Percentiles rank a stretch among this genome's conserved stretches.
Evolutionary conservation across 768 basidiomycete species (phyloP).

Genomic region (Termitomyces bulborhizus): DNA sequence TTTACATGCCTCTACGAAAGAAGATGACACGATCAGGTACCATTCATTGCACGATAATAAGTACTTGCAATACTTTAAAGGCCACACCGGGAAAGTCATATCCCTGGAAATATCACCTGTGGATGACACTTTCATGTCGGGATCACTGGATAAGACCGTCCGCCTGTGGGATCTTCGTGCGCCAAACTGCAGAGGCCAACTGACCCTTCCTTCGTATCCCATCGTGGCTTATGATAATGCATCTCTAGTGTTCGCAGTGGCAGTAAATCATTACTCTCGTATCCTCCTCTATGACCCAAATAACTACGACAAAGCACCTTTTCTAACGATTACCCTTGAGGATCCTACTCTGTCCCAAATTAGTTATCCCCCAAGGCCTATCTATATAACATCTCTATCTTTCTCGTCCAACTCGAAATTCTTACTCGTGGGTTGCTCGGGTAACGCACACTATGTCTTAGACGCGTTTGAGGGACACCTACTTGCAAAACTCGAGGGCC

Average conservation of each 20-base stretch:
- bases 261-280: constrained; percentile 73
- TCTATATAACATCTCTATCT: constrained; percentile 84
- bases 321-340: constrained; percentile 74
- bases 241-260: constrained; percentile 83
- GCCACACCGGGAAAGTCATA: constrained; percentile 84
- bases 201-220: constrained; percentile 69
- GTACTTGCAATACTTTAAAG: constrained; percentile 92
- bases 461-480: constrained; percentile 87
- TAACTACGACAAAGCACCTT: constrained; percentile 90
- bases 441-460: constrained; percentile 87
- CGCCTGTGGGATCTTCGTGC: constrained; percentile 92
- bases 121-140: constrained; percentile 95
- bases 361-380: constrained; percentile 81
- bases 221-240: constrained; percentile 80
- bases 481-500: constrained; percentile 81
- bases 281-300: constrained; percentile 83
- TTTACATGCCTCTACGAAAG: constrained; percentile 89
- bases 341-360: constrained; percentile 73
- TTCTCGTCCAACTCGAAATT: constrained; percentile 92
- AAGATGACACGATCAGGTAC: constrained; percentile 92
- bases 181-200: constrained; percentile 68
- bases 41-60: constrained; percentile 96
- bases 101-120: constrained; percentile 89
- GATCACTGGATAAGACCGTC: constrained; percentile 90
- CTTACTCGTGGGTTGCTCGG: constrained; percentile 88